Evolutionary conservation across 768 basidiomycete genomes (phyloP).

Genomic region (Lactarius quietus): DNA sequence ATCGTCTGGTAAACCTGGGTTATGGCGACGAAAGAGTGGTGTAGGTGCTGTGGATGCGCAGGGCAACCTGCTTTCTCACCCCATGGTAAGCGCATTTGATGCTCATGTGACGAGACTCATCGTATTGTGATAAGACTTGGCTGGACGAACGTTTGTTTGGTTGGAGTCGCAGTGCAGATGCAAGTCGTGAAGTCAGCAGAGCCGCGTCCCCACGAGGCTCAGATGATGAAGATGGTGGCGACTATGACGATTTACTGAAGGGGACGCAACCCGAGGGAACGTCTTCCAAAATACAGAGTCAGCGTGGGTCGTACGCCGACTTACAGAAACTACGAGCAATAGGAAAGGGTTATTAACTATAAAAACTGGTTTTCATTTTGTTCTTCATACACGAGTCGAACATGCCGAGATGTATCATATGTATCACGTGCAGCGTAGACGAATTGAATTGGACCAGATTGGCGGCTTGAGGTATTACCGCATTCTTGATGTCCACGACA

Average conservation of each 20-base stretch:
- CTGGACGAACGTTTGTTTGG: constrained; percentile 90
- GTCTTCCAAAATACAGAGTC: constrained; percentile 36
- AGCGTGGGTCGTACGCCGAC: constrained; percentile 75
- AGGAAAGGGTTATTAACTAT: neutral
- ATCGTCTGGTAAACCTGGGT: constrained; percentile 65
- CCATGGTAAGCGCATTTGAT: constrained; percentile 54
- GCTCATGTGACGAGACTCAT: neutral
- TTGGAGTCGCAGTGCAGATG: constrained; percentile 67
- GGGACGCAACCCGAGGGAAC: constrained; percentile 9
- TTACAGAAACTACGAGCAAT: constrained; percentile 58
- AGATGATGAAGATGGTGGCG: constrained; percentile 85
- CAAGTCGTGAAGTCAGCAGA: constrained; percentile 56
- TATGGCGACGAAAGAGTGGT: constrained; percentile 74
- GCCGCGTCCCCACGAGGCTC: constrained; percentile 69
- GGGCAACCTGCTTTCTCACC: constrained; percentile 78
- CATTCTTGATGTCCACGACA: constrained; percentile 35
- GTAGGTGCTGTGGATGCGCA: constrained; percentile 77
- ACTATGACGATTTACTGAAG: constrained; percentile 85
- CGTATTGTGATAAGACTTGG: constrained; percentile 52
- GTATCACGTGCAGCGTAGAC: constrained; percentile 1
- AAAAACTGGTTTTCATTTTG: neutral
- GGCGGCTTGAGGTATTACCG: neutral
- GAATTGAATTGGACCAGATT: neutral
- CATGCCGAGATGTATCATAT: neutral
- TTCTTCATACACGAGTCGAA: neutral